Evolutionary conservation across 2,329 filamentous ascomycete genomes (phyloP), one percentile per base, ranked within the genome.

Genomic region (Bipolaris oryzae): DNA sequence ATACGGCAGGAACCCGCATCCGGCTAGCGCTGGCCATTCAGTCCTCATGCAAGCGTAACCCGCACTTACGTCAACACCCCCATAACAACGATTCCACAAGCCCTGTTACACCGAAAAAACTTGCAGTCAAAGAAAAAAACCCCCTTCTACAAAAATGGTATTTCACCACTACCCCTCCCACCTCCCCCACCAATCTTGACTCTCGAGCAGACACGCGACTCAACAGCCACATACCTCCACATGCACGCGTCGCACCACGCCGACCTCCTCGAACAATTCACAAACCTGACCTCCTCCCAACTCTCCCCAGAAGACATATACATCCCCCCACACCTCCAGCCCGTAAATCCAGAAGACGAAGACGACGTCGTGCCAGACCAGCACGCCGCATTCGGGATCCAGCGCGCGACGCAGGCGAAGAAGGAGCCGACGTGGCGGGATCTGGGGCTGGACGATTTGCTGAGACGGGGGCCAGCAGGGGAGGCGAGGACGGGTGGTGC

Each of bases 331-430:
- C 86, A 91, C 60, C 86, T 92, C 72, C 90, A 92, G 74, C 91
- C 91, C 38, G 83, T 92, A 71, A 94, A 95, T 73, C 91, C 91
- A 0, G 91, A 95, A 76, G 91, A 95, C 74, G 90, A 95, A 77
- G 91, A 95, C 71, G 91, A 95, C 70, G 89, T 95, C 3, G 91
- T 95, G 4, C 91, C 91, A 0, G 90, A 95, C 75, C 91, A 95
- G 78, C 91, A 95, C 72, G 91, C 91, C 11, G 91, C 91, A 0
- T 95, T 95, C 74, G 91, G 91, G 37, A 95, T 96, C 68, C 87
- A 91, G 75, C 85, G 89, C 64, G 91, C 91, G 9, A 93, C 90
- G 15, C 89, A 92, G 77, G 84, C 84, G 62, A 82, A 81, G 66
- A 84, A 83, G 68, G 89, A 92, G 77, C 83, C 89, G 1, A 87